phyloP scores from a whole-genome alignment of 1,284 basidiomycete species.

The Exobasidium cylindrosporum region DNA sequence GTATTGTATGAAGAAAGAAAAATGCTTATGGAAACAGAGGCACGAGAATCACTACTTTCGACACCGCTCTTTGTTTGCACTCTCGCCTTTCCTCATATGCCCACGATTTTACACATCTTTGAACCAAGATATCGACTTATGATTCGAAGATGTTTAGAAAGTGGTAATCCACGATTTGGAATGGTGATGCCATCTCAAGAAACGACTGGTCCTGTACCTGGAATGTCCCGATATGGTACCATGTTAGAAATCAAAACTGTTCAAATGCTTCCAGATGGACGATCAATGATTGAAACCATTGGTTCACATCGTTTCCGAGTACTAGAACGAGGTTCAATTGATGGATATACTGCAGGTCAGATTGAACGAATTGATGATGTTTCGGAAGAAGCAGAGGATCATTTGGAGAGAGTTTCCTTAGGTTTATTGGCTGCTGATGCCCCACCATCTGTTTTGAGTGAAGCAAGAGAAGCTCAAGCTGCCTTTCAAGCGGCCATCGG shows the following conservation, averaged over 20 bases:
- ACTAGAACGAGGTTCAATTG: constrained; percentile 67
- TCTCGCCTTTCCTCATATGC: constrained; percentile 83
- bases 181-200: constrained; percentile 74
- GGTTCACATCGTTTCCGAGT: constrained; percentile 81
- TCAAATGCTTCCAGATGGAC: constrained; percentile 81
- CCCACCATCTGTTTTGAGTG: background rate
- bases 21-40: constrained; percentile 67
- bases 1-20: constrained; percentile 61
- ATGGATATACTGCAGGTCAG: constrained; percentile 83
- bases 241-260: constrained; percentile 86
- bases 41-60: constrained; percentile 72
- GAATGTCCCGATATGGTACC: constrained; percentile 73
- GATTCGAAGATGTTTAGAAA: constrained; percentile 84
- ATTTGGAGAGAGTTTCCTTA: constrained; percentile 8
- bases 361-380: constrained; percentile 62
- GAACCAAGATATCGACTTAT: constrained; percentile 87
- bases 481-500: constrained; percentile 11
- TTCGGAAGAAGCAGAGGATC: constrained; percentile 26
- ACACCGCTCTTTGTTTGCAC: constrained; percentile 89
- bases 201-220: constrained; percentile 57
- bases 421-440: background rate
- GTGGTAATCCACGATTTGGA: constrained; percentile 71
- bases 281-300: constrained; percentile 82
- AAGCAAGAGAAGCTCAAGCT: constrained; percentile 6
- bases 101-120: constrained; percentile 84